phyloP scores from a whole-genome alignment of 2,329 filamentous ascomycete species.

The Arthrobotrys pseudoclavata region DNA sequence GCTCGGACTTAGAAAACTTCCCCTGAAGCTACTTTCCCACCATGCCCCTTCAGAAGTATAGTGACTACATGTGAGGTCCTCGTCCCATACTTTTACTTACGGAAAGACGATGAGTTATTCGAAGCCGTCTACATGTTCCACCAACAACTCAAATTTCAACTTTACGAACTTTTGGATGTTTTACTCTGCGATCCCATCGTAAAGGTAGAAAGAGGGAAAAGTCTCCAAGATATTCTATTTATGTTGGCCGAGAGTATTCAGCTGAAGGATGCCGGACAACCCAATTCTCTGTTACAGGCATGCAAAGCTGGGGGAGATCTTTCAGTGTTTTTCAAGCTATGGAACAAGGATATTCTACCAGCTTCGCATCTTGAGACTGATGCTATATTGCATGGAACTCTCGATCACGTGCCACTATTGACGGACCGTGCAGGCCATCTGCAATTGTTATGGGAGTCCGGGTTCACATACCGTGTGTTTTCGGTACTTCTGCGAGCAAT shows the following conservation, averaged over 20 bases:
- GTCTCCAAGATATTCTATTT: not conserved
- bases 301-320: not conserved
- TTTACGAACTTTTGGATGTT: not conserved
- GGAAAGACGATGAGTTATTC: slow-evolving; percentile 8
- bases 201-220: not conserved
- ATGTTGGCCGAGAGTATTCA: not conserved
- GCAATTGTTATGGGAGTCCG: not conserved
- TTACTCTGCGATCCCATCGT: not conserved
- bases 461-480: not conserved
- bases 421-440: not conserved
- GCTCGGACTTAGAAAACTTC: not conserved
- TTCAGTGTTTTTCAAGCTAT: slow-evolving; percentile 1
- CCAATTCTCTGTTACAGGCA: not conserved
- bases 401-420: not conserved
- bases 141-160: not conserved
- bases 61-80: slow-evolving; percentile 1
- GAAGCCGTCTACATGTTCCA: not conserved
- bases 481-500: not conserved
- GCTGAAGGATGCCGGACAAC: not conserved
- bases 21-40: slow-evolving; percentile 4
- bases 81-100: not conserved
- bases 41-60: slow-evolving; percentile 2
- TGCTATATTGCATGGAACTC: no score
- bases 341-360: not conserved
- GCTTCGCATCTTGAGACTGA: not conserved